A percentile compares a stretch with the other conserved stretches of the same genome.
phyloP scores from a whole-genome alignment of 495 filamentous ascomycete species.

The Coniosporium apollinis region DNA sequence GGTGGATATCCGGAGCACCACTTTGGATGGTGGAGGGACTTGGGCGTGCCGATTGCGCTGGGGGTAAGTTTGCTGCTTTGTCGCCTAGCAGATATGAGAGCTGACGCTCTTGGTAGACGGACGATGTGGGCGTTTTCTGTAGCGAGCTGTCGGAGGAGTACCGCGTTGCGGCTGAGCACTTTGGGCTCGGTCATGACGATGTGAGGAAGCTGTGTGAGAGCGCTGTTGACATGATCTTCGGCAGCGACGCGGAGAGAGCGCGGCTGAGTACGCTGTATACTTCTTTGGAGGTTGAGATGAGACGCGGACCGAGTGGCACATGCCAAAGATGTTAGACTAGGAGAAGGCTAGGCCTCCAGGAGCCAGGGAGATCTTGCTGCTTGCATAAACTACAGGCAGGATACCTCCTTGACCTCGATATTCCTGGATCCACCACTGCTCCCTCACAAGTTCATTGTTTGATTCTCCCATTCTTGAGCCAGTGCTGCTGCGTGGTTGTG shows the following conservation, averaged over 20 bases:
- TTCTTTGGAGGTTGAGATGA: not conserved
- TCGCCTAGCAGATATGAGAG: not conserved
- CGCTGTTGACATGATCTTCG: too few species aligned
- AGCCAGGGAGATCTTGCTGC: too few species aligned
- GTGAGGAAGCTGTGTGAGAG: constrained; percentile 39
- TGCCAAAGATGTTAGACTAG: too few species aligned
- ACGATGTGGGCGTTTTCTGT: constrained; percentile 74
- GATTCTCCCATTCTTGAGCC: too few species aligned
- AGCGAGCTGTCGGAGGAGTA: constrained; percentile 72
- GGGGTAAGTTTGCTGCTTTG: constrained; percentile 32
- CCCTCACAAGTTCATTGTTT: too few species aligned
- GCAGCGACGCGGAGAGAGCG: constrained; percentile 1
- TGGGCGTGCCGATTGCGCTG: constrained; percentile 35
- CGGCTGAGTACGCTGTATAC: not conserved
- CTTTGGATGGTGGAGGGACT: constrained; percentile 51
- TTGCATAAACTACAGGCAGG: too few species aligned
- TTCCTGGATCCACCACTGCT: too few species aligned
- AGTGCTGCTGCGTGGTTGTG: too few species aligned
- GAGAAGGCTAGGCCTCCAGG: too few species aligned
- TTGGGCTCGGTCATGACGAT: constrained; percentile 37
- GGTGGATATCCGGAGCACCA: constrained; percentile 56
- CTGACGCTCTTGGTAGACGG: constrained; percentile 38
- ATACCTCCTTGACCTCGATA: too few species aligned
- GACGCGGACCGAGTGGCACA: too few species aligned
- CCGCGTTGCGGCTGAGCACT: constrained; percentile 52